Evolutionary conservation across 257 asterid species (phyloP).

Genomic region (Solanum bulbocastanum): DNA sequence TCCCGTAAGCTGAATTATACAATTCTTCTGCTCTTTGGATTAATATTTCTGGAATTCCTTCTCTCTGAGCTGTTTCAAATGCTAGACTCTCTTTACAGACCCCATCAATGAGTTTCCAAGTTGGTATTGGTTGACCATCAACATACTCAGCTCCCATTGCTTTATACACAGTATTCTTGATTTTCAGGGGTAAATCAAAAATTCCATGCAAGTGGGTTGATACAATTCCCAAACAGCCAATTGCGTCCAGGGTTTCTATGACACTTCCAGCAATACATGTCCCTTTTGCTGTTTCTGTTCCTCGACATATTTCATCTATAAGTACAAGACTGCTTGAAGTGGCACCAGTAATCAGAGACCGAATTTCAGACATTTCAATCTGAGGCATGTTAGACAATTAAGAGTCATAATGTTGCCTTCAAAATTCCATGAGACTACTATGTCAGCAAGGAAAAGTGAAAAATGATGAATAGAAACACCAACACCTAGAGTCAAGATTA

Average conservation of each 20-base stretch:
- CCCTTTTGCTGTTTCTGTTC: slow-evolving; percentile 98
- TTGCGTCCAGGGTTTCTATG: slow-evolving; percentile 66
- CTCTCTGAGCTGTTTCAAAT: slow-evolving; percentile 89
- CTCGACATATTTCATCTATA: slow-evolving; percentile 92
- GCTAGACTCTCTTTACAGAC: slow-evolving; percentile 95
- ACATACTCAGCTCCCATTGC: slow-evolving; percentile 76
- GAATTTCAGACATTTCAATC: slow-evolving; percentile 98
- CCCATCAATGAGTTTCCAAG: slow-evolving; percentile 82
- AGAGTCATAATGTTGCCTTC: background rate
- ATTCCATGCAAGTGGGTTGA: slow-evolving; percentile 97
- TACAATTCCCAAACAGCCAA: slow-evolving; percentile 70
- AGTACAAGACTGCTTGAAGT: slow-evolving; percentile 89
- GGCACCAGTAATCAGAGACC: slow-evolving; percentile 61
- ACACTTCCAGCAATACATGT: slow-evolving; percentile 97
- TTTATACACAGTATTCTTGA: slow-evolving; percentile 42
- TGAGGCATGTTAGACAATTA: slow-evolving; percentile 12
- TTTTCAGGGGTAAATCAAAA: slow-evolving; percentile 61
- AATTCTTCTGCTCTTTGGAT: slow-evolving; percentile 70
- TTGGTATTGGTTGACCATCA: slow-evolving; percentile 57
- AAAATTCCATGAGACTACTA: background rate
- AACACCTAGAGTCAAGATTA: background rate
- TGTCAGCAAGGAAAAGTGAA: background rate
- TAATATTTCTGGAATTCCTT: slow-evolving; percentile 65
- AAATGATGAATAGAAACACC: background rate
- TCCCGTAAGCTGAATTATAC: slow-evolving; percentile 44